Percentiles rank a stretch among this genome's conserved stretches.
phyloP scores from a whole-genome alignment of 78 protist genomes.

The Ministeria vibrans region DNA sequence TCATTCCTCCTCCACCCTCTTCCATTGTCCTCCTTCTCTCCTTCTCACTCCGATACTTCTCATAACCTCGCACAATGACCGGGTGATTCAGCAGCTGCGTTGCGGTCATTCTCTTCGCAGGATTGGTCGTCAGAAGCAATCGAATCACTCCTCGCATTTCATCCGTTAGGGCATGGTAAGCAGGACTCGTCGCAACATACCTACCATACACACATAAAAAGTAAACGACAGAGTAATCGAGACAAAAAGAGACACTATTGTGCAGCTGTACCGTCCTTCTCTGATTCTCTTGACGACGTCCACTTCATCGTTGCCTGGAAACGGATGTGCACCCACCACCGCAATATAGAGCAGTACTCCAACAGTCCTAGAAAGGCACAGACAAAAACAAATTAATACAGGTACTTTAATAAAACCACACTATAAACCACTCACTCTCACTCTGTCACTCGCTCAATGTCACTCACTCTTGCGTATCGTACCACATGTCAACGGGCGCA shows the following conservation, averaged over 20 bases:
- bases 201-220: neutral
- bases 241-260: neutral
- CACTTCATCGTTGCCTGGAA: neutral
- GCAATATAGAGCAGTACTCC: neutral
- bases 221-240: neutral
- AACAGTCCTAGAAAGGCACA: neutral
- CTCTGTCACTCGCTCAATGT: neutral
- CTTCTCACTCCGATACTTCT: too few species aligned
- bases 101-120: conserved; percentile 1
- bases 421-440: neutral
- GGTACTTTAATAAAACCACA: neutral
- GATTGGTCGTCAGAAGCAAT: neutral
- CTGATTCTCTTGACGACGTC: neutral
- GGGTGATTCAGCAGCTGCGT: conserved; percentile 2
- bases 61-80: too few species aligned
- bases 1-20: too few species aligned
- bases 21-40: too few species aligned
- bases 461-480: neutral
- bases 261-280: neutral
- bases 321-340: neutral
- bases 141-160: neutral
- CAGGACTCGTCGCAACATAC: neutral
- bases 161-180: neutral
- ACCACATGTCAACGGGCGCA: neutral
- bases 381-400: neutral